These are phyloP conservation scores for Vachellia pachyceras DNA, from an alignment of 306 rosid genomes.

Conservation along the genomic window DNA sequence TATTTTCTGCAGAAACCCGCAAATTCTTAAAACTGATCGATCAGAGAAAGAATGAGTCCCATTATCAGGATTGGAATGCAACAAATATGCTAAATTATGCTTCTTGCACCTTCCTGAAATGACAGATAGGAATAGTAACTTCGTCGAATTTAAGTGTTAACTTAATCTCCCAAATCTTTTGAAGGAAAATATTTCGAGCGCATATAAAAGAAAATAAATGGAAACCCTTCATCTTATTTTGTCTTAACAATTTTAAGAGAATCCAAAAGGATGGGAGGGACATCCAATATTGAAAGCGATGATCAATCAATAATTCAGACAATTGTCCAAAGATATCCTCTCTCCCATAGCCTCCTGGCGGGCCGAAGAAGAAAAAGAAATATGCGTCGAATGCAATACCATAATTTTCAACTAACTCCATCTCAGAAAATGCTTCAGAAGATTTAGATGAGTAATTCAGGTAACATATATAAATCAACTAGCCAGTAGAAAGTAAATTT, in stretches of 20 bases:
- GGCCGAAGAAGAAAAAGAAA: background rate
- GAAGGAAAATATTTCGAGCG: background rate
- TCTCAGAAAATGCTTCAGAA: slow-evolving; percentile 3
- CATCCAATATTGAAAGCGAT: slow-evolving; percentile 2
- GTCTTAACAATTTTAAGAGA: slow-evolving; percentile 7
- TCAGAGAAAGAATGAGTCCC: slow-evolving; percentile 25
- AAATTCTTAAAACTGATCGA: slow-evolving; percentile 34
- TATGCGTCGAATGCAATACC: slow-evolving; percentile 11
- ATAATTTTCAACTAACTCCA: slow-evolving; percentile 21
- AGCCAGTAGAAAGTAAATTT: background rate
- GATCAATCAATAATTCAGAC: background rate
- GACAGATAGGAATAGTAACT: background rate
- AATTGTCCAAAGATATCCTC: slow-evolving; percentile 4
- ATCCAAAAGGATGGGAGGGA: slow-evolving; percentile 6
- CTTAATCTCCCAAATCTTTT: background rate
- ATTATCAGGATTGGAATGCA: background rate
- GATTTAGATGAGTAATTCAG: slow-evolving; percentile 1
- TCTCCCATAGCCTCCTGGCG: background rate
- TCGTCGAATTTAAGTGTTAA: slow-evolving; percentile 16
- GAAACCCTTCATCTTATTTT: slow-evolving; percentile 16
- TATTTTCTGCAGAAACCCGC: slow-evolving; percentile 43
- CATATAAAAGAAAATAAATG: background rate
- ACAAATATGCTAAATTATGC: slow-evolving; percentile 10
- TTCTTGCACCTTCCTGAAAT: slow-evolving; percentile 5
- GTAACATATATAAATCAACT: background rate